Base-by-base conservation (phyloP, 2,329 filamentous ascomycete species). In the Pestalotiopsis sp. region DNA sequence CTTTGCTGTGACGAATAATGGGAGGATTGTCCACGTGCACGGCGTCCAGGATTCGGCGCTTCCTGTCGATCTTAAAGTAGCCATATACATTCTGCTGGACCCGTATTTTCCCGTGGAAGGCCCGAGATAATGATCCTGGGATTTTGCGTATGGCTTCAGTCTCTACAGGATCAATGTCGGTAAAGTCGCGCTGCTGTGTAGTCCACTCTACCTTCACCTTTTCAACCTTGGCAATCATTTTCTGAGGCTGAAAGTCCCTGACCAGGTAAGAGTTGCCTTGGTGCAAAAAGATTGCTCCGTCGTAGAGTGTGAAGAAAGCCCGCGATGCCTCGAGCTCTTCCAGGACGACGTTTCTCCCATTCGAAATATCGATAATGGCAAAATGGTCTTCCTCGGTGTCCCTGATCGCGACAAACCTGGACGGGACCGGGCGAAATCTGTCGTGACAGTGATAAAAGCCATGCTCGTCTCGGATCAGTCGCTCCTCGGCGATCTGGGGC, bases 301-400 rank as follows among this genome's bases (percentile, higher is more conserved):
- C 95, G 79, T 99, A 99, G 69, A 99, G 88, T 1, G 94, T 97
- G 80, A 97, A 98, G 73, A 94, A 95, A 1, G 95, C 95, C n/a
- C 96, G 90, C 1, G 93, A 96, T 1, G 94, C 93, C 80, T 98
- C 96, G n/a, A 99, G 87, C 80, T 98, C 95, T 83, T 99, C 96
- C 1, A 99, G 86, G 0, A 99, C 92, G 0, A 91, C 83, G 77
- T 98, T 98, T 67, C 89, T 89, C 31, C 91, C 91, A 73, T 96
- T 89, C 0, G 93, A 96, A 14, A 92, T 91, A 81, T 99, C 94
- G 66, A 99, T 89, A 65, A 99, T 93, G 27, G 96, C 95, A 78
- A 98, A 98, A 76, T 97, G 93, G n/a, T 93, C 91, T 70, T 98
- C 93, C 72, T 90, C 88, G 0, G 93, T 95, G 76, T 98, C 95